Evolutionary conservation across 768 basidiomycete species (phyloP), one percentile per base, ranked within the genome.

Genomic region (Boletus pseudo-olivaceus): DNA sequence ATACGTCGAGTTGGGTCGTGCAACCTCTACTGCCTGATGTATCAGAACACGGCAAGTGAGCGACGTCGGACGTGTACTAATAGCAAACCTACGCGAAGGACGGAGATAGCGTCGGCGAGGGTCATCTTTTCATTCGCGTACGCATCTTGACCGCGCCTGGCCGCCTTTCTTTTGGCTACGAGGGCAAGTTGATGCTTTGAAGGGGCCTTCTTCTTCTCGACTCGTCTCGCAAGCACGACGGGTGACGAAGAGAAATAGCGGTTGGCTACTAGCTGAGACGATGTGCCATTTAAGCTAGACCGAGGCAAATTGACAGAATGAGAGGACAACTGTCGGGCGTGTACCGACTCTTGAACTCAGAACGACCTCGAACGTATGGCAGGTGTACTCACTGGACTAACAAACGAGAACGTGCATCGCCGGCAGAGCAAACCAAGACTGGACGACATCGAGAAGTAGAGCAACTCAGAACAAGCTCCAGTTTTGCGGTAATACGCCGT

Each of bases 21-120:
- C 78, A 46, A 94, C 86, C 69, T 94, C 91, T 8, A 93, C 84
- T 14, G 94, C 84, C 94, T 97, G 47, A 10, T 40, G 20, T 60
- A 43, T 42, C 51, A 44, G 10, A 23, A 40, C 27, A 43, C 27
- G 42, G 59, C 9, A 12, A 40, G 20, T 58, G 34, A 51, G 58
- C 17, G 27, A 56, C 19, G 47, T 17, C 14, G 48, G 57, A 49
- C 4, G 33, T 30, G 42, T 42, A 47, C 42, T 19, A 20, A 46
- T 15, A 19, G 40, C 32, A 32, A 45, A 75, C 85, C 57, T 64
- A 88, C 88, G 54, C 88, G 84, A 56, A 92, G 75, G 37, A 90
- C 84, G 17, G 78, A 70, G 58, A 92, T 80, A 35, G 90, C 90
- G 41, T 86, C 81, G 19, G 70, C 55, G 39, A 92, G 75, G 8